Percentiles rank a stretch among this genome's conserved stretches.
These are phyloP conservation scores for Acacia acuminata DNA, from an alignment of 306 rosid species.

Conservation along the genomic window DNA sequence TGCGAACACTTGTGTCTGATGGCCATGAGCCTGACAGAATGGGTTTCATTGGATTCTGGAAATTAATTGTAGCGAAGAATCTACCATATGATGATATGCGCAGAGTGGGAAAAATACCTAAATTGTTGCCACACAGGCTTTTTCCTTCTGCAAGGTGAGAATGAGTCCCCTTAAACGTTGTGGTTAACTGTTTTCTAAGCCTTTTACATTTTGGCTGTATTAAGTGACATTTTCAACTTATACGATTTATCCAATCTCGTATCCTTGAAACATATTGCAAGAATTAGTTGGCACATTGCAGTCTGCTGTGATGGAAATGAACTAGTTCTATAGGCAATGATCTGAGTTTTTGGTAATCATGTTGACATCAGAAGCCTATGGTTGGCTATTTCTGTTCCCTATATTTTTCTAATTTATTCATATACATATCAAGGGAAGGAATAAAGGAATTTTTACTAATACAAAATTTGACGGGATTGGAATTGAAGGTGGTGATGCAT, in stretches of 20 bases:
- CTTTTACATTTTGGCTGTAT: slow-evolving; percentile 18
- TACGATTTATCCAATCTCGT: neutral
- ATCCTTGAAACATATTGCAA: neutral
- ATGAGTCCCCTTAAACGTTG: slow-evolving; percentile 3
- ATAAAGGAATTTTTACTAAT: neutral
- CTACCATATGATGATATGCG: slow-evolving; percentile 91
- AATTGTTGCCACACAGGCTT: slow-evolving; percentile 90
- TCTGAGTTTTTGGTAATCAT: neutral
- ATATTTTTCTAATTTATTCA: neutral
- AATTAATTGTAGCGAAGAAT: slow-evolving; percentile 79
- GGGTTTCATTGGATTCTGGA: slow-evolving; percentile 97
- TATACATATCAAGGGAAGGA: neutral
- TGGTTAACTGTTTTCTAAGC: neutral
- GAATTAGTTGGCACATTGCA: neutral
- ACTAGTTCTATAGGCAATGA: neutral
- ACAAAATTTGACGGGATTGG: neutral
- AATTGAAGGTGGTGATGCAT: neutral
- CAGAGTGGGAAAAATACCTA: slow-evolving; percentile 94
- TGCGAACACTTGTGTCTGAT: slow-evolving; percentile 67
- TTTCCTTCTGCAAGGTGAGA: slow-evolving; percentile 95
- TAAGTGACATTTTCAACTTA: neutral
- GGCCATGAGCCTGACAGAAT: slow-evolving; percentile 76
- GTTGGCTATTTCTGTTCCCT: neutral
- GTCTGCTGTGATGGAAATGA: neutral
- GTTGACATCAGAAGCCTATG: neutral